These are phyloP conservation scores for Syncephalastrum racemosum DNA, from an alignment of 371 early-diverging fungal species.

Conservation along the genomic window DNA sequence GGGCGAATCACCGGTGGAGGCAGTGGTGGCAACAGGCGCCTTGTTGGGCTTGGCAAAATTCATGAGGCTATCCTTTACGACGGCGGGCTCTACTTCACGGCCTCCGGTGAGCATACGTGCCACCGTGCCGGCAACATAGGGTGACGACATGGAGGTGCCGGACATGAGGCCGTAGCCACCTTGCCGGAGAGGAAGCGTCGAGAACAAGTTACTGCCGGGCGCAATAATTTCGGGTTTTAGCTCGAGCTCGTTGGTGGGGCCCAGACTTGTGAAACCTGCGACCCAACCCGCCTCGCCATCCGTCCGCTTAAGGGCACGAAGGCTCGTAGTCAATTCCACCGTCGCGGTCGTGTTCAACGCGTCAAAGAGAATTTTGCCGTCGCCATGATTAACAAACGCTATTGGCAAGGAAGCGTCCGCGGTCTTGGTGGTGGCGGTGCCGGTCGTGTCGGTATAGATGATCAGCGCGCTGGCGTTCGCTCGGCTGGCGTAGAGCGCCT, in stretches of 20 bases:
- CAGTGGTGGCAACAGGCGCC: constrained; percentile 22
- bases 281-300: constrained; percentile 15
- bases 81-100: background rate
- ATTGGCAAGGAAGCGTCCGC: constrained; percentile 27
- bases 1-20: constrained; percentile 44
- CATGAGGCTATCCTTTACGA: constrained; percentile 27
- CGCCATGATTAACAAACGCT: constrained; percentile 33
- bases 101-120: constrained; percentile 43
- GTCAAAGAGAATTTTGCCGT: constrained; percentile 17
- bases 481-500: constrained; percentile 41
- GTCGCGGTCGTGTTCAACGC: constrained; percentile 13
- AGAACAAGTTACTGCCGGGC: constrained; percentile 70
- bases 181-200: constrained; percentile 49
- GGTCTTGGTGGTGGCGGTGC: constrained; percentile 9
- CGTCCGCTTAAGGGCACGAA: constrained; percentile 10
- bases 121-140: constrained; percentile 63
- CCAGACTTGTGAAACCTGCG: constrained; percentile 43
- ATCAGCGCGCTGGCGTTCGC: constrained; percentile 54
- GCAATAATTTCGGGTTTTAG: constrained; percentile 62
- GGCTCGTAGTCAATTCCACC: constrained; percentile 19
- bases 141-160: constrained; percentile 67
- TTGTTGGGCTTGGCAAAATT: constrained; percentile 42
- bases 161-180: constrained; percentile 57
- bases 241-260: constrained; percentile 44
- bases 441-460: constrained; percentile 30